These are phyloP conservation scores for Lophiostoma macrostomum DNA, from an alignment of 495 filamentous ascomycete genomes.

Conservation along the genomic window DNA sequence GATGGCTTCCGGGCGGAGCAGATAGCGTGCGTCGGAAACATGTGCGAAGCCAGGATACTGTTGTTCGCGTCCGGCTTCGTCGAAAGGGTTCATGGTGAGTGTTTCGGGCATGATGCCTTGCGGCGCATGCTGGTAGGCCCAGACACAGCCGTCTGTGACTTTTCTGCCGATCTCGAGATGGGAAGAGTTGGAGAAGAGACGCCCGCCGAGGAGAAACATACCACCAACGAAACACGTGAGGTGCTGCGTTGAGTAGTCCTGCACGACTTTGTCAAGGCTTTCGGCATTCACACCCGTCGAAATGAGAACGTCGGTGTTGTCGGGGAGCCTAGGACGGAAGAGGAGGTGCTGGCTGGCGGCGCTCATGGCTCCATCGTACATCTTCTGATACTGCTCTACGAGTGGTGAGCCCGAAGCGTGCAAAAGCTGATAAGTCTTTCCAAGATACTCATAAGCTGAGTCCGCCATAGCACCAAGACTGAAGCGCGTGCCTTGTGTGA, in stretches of 20 bases:
- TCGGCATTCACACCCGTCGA: slow-evolving; percentile 36
- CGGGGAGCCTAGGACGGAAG: slow-evolving; percentile 46
- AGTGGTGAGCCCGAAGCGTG: slow-evolving; percentile 29
- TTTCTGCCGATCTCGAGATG: slow-evolving; percentile 55
- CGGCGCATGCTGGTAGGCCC: slow-evolving; percentile 56
- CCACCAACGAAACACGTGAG: slow-evolving; percentile 38
- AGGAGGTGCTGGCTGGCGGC: slow-evolving; percentile 42
- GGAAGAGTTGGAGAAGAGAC: slow-evolving; percentile 32
- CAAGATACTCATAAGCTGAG: slow-evolving; percentile 42
- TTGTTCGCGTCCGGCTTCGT: slow-evolving; percentile 39
- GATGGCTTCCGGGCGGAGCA: slow-evolving; percentile 55
- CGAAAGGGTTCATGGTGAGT: slow-evolving; percentile 43
- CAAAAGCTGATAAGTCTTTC: slow-evolving; percentile 38
- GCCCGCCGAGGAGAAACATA: slow-evolving; percentile 36
- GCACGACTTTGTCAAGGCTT: slow-evolving; percentile 22
- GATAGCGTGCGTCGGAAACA: slow-evolving; percentile 48
- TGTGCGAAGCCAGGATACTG: slow-evolving; percentile 9
- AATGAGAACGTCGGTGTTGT: slow-evolving; percentile 44
- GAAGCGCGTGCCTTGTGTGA: slow-evolving; percentile 36
- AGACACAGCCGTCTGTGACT: slow-evolving; percentile 58
- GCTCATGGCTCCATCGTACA: slow-evolving; percentile 43
- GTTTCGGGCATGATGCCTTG: slow-evolving; percentile 61
- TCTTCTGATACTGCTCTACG: slow-evolving; percentile 43
- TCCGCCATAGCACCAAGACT: slow-evolving; percentile 43
- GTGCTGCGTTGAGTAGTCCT: slow-evolving; percentile 43